Evolutionary conservation across 345 rosid species (phyloP), one percentile per base, ranked within the genome.

Genomic region (Eucalyptus virginea): DNA sequence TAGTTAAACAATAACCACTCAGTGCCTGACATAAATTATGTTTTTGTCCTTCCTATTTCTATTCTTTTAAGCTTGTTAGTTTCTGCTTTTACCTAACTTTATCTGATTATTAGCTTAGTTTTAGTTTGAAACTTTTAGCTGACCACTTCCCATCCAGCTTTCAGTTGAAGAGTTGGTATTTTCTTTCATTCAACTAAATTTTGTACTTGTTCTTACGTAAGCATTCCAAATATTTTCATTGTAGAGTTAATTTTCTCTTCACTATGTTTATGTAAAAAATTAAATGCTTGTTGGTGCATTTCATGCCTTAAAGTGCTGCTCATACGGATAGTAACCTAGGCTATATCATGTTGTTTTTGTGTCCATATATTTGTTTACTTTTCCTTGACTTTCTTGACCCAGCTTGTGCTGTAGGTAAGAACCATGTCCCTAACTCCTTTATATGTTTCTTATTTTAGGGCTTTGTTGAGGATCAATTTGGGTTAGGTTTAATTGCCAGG

Each of bases 381-480:
- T 77, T 37, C 47, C 47, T 77, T 37, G 45, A 40, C 47, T 77
- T 77, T 37, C 28, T 77, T 77, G 83, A 77, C 83, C 47, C 83
- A 77, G 83, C 83, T 37, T 77, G 45, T 37, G 83, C 83, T 28
- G 0, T 40, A 37, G 45, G 83, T 77, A 37, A 37, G 83, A 77
- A 37, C 16, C 28, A 37, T 77, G 47, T 77, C 28, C 45, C 83
- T 77, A 37, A 77, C 83, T 19, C 28, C 83, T 77, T 19, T 37
- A 12, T 3, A 72, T 26, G 13, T 77, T 11, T 60, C 14, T 32
- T 48, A 51, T 58, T 58, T 44, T n/a, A 98, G 99, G 99, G 99
- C 69, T 97, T 98, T 92, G 99, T 98, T 44, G 99, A 98, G 94
- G 99, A 98, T 93, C 99, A 98, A 92, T 98, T 98, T 92, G 99